Evolutionary conservation across 1,139 yeast genomes (phyloP).

Genomic region (Debaryomyces sp.): DNA sequence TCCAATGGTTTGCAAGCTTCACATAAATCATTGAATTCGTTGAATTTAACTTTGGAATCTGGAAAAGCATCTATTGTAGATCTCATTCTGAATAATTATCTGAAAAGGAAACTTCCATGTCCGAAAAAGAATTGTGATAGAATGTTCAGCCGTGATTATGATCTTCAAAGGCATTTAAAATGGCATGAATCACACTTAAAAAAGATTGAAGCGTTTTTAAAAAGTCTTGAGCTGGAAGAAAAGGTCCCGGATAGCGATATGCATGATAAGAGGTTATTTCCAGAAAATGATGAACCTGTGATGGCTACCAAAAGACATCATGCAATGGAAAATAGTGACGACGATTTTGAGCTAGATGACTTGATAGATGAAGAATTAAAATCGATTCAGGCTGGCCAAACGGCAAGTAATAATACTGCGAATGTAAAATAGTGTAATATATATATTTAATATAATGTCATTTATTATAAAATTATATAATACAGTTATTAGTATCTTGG

Average conservation of each 20-base stretch:
- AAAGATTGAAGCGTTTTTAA: constrained; percentile 36
- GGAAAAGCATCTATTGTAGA: constrained; percentile 33
- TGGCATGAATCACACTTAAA: constrained; percentile 53
- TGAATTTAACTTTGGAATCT: constrained; percentile 23
- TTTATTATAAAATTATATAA: constrained; percentile 1
- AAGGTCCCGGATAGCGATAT: constrained; percentile 6
- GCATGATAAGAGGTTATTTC: constrained; percentile 1
- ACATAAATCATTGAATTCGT: constrained; percentile 28
- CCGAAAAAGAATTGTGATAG: constrained; percentile 51
- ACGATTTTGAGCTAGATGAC: constrained; percentile 27
- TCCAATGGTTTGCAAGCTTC: constrained; percentile 18
- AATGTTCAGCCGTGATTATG: constrained; percentile 49
- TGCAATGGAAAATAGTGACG: constrained; percentile 9
- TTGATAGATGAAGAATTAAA: constrained; percentile 36
- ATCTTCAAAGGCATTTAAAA: constrained; percentile 52
- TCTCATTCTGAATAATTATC: constrained; percentile 38
- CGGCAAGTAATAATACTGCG: constrained; percentile 6
- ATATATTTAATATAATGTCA: constrained; percentile 7
- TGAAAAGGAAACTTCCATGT: constrained; percentile 41
- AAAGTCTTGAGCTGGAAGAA: constrained; percentile 25
- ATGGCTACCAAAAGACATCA: background rate
- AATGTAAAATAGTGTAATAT: constrained; percentile 11
- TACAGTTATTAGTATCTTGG: constrained; percentile 25
- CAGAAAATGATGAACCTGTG: constrained; percentile 5
- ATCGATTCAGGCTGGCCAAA: constrained; percentile 22